Evolutionary conservation across 805 yeast species (phyloP).

Genomic region (Peterozyma toletana): DNA sequence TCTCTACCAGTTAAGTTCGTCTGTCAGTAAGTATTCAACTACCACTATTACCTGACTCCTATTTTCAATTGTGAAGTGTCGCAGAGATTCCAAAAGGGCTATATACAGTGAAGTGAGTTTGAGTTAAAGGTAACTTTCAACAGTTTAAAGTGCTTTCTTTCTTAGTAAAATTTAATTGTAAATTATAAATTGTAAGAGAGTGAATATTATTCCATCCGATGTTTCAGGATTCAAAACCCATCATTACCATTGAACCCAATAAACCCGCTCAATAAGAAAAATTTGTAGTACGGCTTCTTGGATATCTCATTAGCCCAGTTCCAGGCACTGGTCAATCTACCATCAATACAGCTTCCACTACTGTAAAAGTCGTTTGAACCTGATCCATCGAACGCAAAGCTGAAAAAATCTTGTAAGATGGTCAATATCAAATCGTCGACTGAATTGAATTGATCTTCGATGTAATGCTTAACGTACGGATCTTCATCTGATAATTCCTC

Average conservation of each 20-base stretch:
- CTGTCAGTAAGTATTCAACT: no score
- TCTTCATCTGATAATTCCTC: slow-evolving; percentile 43
- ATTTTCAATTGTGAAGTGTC: no score
- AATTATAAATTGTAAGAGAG: no score
- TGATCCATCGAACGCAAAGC: slow-evolving; percentile 65
- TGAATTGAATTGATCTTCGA: slow-evolving; percentile 50
- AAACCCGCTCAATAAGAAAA: slow-evolving; percentile 63
- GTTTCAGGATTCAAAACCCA: slow-evolving; percentile 32
- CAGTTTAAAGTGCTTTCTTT: no score
- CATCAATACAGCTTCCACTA: slow-evolving; percentile 83
- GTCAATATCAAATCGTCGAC: slow-evolving; percentile 43
- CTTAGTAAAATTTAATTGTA: no score
- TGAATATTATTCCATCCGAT: no score
- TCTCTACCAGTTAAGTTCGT: no score
- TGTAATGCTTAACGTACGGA: slow-evolving; percentile 38
- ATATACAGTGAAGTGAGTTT: no score
- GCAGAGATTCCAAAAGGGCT: no score
- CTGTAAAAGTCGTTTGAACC: slow-evolving; percentile 81
- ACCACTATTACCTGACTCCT: no score
- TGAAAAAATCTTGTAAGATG: slow-evolving; percentile 44
- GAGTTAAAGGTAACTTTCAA: no score
- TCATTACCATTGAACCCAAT: slow-evolving; percentile 71
- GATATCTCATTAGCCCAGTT: slow-evolving; percentile 70
- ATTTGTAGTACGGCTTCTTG: slow-evolving; percentile 54
- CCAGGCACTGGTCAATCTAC: slow-evolving; percentile 76